These are phyloP conservation scores for Diphasiastrum complanatum DNA, from an alignment of 83 land plant species.

Conservation along the genomic window DNA sequence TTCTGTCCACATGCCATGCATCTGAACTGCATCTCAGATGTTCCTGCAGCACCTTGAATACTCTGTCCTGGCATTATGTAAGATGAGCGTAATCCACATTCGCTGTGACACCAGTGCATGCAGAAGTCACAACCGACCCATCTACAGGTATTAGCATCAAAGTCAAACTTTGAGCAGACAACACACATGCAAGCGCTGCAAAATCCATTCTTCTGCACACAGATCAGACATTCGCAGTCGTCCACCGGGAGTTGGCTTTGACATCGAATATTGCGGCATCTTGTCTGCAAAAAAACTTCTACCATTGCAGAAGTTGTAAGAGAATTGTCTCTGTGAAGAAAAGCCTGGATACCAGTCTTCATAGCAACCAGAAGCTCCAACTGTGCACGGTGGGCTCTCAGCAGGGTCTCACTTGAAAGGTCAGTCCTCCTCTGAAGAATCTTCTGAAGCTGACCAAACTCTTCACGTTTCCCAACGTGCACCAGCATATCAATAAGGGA, in stretches of 20 bases:
- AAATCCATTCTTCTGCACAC: slow-evolving; percentile 8
- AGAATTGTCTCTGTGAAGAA: not conserved
- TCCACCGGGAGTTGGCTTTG: slow-evolving; percentile 9
- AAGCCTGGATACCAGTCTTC: too few relatives aligned
- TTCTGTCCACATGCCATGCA: slow-evolving; percentile 80
- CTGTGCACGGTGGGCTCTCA: too few relatives aligned
- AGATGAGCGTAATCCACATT: slow-evolving; percentile 2
- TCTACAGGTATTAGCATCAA: not conserved
- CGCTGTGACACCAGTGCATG: slow-evolving; percentile 16
- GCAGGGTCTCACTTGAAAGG: too few relatives aligned
- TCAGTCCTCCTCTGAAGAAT: too few relatives aligned
- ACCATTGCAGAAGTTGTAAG: not conserved
- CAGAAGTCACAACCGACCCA: slow-evolving; percentile 17
- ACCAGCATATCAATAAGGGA: too few relatives aligned
- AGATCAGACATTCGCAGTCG: slow-evolving; percentile 13
- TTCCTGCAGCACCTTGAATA: slow-evolving; percentile 34
- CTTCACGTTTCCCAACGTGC: too few relatives aligned
- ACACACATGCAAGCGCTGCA: slow-evolving; percentile 15
- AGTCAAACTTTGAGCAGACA: slow-evolving; percentile 14
- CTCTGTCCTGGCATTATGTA: slow-evolving; percentile 2
- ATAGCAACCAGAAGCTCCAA: too few relatives aligned
- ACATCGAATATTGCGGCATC: slow-evolving; percentile 10
- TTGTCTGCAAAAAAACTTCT: slow-evolving; percentile 6
- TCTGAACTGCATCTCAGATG: slow-evolving; percentile 62
- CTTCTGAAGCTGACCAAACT: too few relatives aligned